Conservation (phyloP, 805 yeast species). For the Pichia exigua region DNA sequence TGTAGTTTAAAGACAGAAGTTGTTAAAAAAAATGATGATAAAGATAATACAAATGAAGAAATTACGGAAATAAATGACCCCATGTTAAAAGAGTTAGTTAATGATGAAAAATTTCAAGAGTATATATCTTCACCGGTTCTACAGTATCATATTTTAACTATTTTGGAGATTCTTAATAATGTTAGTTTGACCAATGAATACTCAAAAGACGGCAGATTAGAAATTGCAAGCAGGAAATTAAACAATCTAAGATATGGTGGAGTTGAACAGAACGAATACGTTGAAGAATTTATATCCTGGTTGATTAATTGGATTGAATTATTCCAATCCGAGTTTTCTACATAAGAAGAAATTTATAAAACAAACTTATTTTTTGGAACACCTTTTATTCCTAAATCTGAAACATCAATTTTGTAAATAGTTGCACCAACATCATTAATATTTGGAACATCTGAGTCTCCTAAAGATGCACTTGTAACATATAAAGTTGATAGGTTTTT, state of each 20-base stretch:
- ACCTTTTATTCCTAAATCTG: slow-evolving; percentile 28
- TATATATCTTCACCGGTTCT: slow-evolving; percentile 47
- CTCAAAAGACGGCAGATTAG: slow-evolving; percentile 45
- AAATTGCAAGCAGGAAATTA: slow-evolving; percentile 54
- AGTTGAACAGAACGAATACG: slow-evolving; percentile 52
- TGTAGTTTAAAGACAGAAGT: not conserved
- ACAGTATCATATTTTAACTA: slow-evolving; percentile 44
- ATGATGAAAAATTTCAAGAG: slow-evolving; percentile 37
- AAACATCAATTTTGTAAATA: slow-evolving; percentile 39
- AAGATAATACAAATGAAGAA: not conserved
- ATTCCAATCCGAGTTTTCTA: not conserved
- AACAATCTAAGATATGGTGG: slow-evolving; percentile 59
- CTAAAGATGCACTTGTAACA: slow-evolving; percentile 57
- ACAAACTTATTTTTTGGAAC: slow-evolving; percentile 19
- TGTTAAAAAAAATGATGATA: not conserved
- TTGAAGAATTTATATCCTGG: slow-evolving; percentile 51
- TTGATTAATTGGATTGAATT: slow-evolving; percentile 8
- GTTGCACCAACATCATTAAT: slow-evolving; percentile 51
- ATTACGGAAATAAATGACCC: slow-evolving; percentile 14
- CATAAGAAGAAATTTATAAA: slow-evolving; percentile 2
- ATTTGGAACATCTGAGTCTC: slow-evolving; percentile 23
- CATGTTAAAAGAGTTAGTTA: slow-evolving; percentile 25
- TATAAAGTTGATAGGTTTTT: slow-evolving; percentile 46
- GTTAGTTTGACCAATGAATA: slow-evolving; percentile 41
- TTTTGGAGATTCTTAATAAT: slow-evolving; percentile 42